Base-by-base conservation (phyloP, 352 stramenopile species). In the Pythium rishiriense region DNA sequence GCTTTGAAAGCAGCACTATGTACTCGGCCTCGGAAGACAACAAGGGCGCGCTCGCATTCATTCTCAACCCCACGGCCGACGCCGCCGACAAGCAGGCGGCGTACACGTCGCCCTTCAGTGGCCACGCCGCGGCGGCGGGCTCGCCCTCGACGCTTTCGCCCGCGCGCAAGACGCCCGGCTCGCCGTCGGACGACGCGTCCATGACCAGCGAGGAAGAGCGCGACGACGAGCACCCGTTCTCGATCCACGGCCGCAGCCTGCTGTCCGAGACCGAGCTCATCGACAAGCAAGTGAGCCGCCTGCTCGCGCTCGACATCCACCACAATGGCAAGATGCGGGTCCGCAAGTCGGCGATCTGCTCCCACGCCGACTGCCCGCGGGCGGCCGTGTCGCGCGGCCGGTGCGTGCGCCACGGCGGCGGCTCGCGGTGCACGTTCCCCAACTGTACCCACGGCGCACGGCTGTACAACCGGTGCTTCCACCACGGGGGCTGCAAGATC, bases 401-500 rank as follows among this genome's bases (percentile, higher is more conserved):
- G 54, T 87, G 78, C 45, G 74, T 82, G 26, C 74, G 75, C 61
- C 78, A 87, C 51, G 78, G 75, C 54, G 78, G 75, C 41, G 76
- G 78, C 19, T 82, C 74, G 22, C 69, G 74, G 17, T 87, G 76
- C 58, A 77, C 68, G 3, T 72, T 87, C n/a, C 58, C 78, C 3
- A 79, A 74, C 28, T 91, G 83, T 69, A 75, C 73, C 12, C 88
- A 91, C 67, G 76, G 82, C 48, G 82, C 82, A 43, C 88, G 88
- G 68, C 74, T 88, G 29, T 79, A 83, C 64, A 88, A 88, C 66
- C 76, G 76, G 59, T 91, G 82, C 76, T 91, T 91, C 66, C 82
- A 91, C 66, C 82, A 91, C 71, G 81, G 79, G 26, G 81, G 81
- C 39, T 88, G 74, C 35, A 89, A 88, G 41, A 86, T 75, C 35